Base-by-base conservation (phyloP, 441 rosid species). In the Manihot esculenta region DNA sequence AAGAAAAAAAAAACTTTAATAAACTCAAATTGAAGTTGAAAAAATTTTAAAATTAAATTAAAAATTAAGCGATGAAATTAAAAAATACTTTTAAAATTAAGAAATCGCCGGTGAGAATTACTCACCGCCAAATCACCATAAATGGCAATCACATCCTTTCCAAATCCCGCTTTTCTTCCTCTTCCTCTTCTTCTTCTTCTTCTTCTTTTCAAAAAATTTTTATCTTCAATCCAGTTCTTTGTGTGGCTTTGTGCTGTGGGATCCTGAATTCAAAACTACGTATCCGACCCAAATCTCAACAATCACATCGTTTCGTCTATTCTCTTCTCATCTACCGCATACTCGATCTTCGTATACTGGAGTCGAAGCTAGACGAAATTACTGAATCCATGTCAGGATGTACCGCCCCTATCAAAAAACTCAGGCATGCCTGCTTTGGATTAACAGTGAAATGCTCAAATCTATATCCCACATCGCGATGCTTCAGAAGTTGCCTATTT, bases 331-430 rank as follows among this genome's bases (percentile, higher is more conserved):
- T 66, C 18, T 9, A 11, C 30, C 5, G 20, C 69, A 33, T 20
- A 11, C 33, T 15, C 15, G 14, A 18, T 18, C 15, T 60, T 14
- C n/a, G 5, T n/a, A 60, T 44, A 24, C 12, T 4, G 18, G 48
- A 62, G 18, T 30, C 53, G 49, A 33, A 53, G 45, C 30, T 35
- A 35, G 33, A 33, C 20, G n/a, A 48, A 20, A 26, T 17, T 18
- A 47, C 10, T 8, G 47, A 15, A 69, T 58, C 72, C 13, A 76
- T 76, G 79, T 68, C 79, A 68, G 57, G 70, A 68, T 67, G 76
- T 73, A 54, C 23, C 23, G 27, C 50, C 15, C n/a, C 55, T 23
- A 38, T 63, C 73, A 68, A 50, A 38, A 18, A 50, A 23, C 66
- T 61, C 47, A 18, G 42, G 50, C 26, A 62, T 26, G 62, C 65